Evolutionary conservation across 768 basidiomycete genomes (phyloP), one percentile per base, ranked within the genome.

Genomic region (Candolleomyces aberdarensis): DNA sequence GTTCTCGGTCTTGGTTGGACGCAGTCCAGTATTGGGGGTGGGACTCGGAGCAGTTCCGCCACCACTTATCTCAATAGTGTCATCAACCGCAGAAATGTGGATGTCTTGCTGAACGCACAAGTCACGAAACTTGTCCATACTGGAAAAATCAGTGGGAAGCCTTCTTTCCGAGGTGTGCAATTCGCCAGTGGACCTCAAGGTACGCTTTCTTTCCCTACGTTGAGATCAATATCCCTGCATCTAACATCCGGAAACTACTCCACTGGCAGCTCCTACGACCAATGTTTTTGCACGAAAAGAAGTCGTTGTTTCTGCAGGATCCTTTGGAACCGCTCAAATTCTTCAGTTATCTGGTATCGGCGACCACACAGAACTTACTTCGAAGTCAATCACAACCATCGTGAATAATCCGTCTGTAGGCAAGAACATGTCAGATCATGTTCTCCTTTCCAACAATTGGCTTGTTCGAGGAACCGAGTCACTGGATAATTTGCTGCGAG

Each of bases 241-340:
- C 26, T 26, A 26, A 26, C 26, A 3, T 26, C 3, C 2, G 3
- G 1, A 3, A 26, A 2, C 3, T 26, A 26, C 3, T 26, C 26
- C n/a, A n/a, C n/a, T n/a, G n/a, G n/a, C 19, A 57, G 56, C 41
- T 15, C 13, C 56, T 15, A 31, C 39, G 2, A 48, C 43, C 20
- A 29, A 11, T 22, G 43, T 57, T 8, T 29, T 32, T 8, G 75
- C 76, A 1, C 64, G 52, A 17, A 74, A 71, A 52, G 78, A 78
- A 59, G 68, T 78, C 40, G 72, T 79, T 32, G 66, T 79, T 3
- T 76, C 76, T 2, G 75, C 74, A 9, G 78, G 78, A 17, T 59
- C 70, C 1, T 63, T 77, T 40, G 74, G 73, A 14, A 77, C 74
- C 1, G 68, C 76, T n/a, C 70, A 69, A n/a, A 65, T 76, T 17